Evolutionary conservation across 1,139 yeast species (phyloP).

Genomic region (Taphrina pruni): DNA sequence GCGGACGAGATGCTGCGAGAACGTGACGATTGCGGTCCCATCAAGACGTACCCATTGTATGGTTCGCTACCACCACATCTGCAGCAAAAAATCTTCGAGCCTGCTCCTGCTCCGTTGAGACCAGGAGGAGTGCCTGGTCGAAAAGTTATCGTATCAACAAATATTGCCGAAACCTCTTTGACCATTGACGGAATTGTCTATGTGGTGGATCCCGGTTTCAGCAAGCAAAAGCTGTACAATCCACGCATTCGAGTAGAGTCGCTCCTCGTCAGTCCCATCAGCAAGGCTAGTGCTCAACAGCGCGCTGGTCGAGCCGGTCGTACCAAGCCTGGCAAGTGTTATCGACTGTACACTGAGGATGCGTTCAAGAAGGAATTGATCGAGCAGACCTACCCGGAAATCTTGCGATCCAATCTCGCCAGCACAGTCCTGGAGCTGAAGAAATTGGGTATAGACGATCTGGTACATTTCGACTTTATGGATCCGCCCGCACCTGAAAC

Average conservation of each 20-base stretch:
- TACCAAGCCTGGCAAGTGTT: conserved; percentile 97
- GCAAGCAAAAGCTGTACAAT: conserved; percentile 94
- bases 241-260: conserved; percentile 97
- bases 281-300: conserved; percentile 97
- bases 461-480: conserved; percentile 97
- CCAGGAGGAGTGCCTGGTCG: conserved; percentile 88
- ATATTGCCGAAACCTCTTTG: conserved; percentile 96
- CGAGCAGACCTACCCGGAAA: conserved; percentile 95
- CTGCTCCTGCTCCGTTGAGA: conserved; percentile 71
- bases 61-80: conserved; percentile 96
- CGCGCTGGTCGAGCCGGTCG: conserved; percentile 99
- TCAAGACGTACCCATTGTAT: conserved; percentile 87
- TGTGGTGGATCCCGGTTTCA: conserved; percentile 96
- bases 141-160: conserved; percentile 90
- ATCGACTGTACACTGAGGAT: conserved; percentile 93
- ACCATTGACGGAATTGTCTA: conserved; percentile 97
- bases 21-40: conserved; percentile 79
- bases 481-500: conserved; percentile 99
- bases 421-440: conserved; percentile 91
- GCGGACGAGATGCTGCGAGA: conserved; percentile 87
- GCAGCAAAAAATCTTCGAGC: conserved; percentile 90
- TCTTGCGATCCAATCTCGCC: conserved; percentile 85
- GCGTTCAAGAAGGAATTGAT: conserved; percentile 92
- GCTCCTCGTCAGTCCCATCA: conserved; percentile 89
- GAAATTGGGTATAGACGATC: conserved; percentile 91